Percentiles rank a stretch among this genome's conserved stretches.
phyloP scores from a whole-genome alignment of 2,329 filamentous ascomycete species.

The Alternaria incomplexa region DNA sequence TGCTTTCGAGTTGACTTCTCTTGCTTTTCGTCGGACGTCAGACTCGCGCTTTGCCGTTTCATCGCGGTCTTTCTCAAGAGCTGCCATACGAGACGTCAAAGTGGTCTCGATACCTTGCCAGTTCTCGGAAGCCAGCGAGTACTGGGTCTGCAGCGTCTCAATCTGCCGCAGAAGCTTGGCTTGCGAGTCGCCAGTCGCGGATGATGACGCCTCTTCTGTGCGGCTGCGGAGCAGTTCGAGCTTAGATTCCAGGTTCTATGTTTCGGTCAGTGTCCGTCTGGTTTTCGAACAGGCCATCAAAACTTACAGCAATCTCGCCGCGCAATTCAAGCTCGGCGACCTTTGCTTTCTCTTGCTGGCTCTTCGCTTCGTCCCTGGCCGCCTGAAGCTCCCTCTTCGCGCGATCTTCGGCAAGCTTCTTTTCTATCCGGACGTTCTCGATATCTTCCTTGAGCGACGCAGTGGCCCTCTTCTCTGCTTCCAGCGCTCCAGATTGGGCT shows the following conservation, averaged over 20 bases:
- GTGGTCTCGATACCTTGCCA: slow-evolving; percentile 97
- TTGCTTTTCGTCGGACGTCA: slow-evolving; percentile 86
- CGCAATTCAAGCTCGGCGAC: slow-evolving; percentile 78
- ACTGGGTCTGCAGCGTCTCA: slow-evolving; percentile 94
- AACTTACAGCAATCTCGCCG: slow-evolving; percentile 67
- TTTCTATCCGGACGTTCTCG: slow-evolving; percentile 72
- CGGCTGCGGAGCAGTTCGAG: slow-evolving; percentile 84
- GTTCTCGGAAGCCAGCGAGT: slow-evolving; percentile 91
- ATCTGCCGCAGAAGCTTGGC: slow-evolving; percentile 91
- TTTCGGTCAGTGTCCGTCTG: slow-evolving; percentile 24
- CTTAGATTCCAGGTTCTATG: slow-evolving; percentile 81
- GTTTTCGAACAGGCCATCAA: background rate
- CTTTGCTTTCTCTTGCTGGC: slow-evolving; percentile 72
- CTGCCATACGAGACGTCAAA: slow-evolving; percentile 75
- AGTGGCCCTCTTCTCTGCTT: slow-evolving; percentile 65
- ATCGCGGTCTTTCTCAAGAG: slow-evolving; percentile 87
- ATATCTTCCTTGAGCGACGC: slow-evolving; percentile 69
- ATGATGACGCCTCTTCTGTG: slow-evolving; percentile 88
- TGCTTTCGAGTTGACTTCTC: slow-evolving; percentile 75
- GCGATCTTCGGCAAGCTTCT: slow-evolving; percentile 74
- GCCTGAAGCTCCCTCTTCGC: slow-evolving; percentile 72
- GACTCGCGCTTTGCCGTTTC: slow-evolving; percentile 82
- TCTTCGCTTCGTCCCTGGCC: slow-evolving; percentile 73
- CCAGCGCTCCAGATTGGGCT: slow-evolving; percentile 70
- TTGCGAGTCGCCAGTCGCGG: slow-evolving; percentile 79